These are phyloP conservation scores for Leccinum pellstonianum DNA, from an alignment of 768 basidiomycete species.

Conservation along the genomic window DNA sequence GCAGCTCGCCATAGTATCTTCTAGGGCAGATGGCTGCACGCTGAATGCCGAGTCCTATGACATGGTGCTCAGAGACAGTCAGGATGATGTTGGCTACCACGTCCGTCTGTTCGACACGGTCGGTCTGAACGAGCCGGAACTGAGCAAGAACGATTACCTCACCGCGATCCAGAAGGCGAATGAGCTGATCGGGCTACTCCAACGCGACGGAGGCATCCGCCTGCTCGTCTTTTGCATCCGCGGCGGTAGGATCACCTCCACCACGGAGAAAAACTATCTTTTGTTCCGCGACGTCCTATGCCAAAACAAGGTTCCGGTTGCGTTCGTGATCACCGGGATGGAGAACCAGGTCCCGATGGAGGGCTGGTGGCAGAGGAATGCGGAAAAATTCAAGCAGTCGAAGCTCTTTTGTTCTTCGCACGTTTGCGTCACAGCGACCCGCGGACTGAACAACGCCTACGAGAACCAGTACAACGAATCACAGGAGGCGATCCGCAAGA, in stretches of 20 bases:
- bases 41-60: constrained; percentile 28
- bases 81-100: constrained; percentile 4
- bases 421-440: constrained; percentile 39
- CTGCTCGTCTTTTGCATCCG: constrained; percentile 36
- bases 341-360: constrained; percentile 33
- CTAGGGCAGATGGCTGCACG: constrained; percentile 35
- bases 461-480: constrained; percentile 33
- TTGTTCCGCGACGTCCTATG: constrained; percentile 30
- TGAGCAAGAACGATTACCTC: constrained; percentile 21
- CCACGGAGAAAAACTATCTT: constrained; percentile 26
- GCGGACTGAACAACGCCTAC: constrained; percentile 22
- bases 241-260: constrained; percentile 28
- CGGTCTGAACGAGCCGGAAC: constrained; percentile 30
- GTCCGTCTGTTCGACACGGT: constrained; percentile 33
- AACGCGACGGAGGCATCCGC: constrained; percentile 25
- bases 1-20: constrained; percentile 27
- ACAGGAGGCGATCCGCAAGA: constrained; percentile 21
- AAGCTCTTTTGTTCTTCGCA: constrained; percentile 28
- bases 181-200: constrained; percentile 32
- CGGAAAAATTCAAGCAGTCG: constrained; percentile 23
- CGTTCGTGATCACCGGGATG: constrained; percentile 32
- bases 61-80: constrained; percentile 15
- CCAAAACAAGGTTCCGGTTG: constrained; percentile 31
- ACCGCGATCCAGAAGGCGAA: constrained; percentile 30
- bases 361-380: constrained; percentile 34